Evolutionary conservation across 495 filamentous ascomycete species (phyloP).

Genomic region (Aspergillus diversus): DNA sequence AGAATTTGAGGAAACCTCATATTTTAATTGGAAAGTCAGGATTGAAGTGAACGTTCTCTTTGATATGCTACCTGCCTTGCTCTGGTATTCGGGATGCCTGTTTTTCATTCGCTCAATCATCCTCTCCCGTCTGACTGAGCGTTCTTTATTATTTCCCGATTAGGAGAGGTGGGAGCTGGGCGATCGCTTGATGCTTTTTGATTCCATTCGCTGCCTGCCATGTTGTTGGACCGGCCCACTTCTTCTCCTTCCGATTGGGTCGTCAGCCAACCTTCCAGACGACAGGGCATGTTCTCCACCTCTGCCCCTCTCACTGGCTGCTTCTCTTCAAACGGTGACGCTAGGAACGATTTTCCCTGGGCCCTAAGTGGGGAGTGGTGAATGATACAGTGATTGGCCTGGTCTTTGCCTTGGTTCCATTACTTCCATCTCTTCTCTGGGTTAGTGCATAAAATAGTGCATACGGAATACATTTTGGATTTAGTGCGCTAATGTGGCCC

Average conservation of each 20-base stretch:
- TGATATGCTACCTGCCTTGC: neutral
- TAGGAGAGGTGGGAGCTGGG: too few relatives aligned
- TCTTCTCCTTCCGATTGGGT: conserved; percentile 28
- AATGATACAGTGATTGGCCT: conserved; percentile 20
- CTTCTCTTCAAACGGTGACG: conserved; percentile 39
- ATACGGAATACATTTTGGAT: neutral
- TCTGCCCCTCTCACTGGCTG: conserved; percentile 18
- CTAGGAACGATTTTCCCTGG: conserved; percentile 41
- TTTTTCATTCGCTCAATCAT: too few relatives aligned
- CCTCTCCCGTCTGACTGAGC: too few relatives aligned
- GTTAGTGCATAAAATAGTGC: conserved; percentile 19
- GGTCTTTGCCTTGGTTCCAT: conserved; percentile 19
- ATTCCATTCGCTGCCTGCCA: neutral
- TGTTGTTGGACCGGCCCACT: neutral
- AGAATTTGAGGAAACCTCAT: neutral
- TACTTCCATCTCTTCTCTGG: conserved; percentile 14
- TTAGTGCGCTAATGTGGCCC: conserved; percentile 9
- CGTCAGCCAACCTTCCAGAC: conserved; percentile 23
- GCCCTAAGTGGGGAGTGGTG: conserved; percentile 28
- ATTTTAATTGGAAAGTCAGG: neutral
- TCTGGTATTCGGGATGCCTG: neutral
- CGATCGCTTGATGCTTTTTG: neutral
- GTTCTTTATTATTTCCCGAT: too few relatives aligned
- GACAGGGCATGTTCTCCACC: conserved; percentile 25
- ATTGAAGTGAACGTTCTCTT: neutral